Conservation (phyloP, 192 early-diverging fungal genomes). For the Ramicandelaber brevisporus region DNA sequence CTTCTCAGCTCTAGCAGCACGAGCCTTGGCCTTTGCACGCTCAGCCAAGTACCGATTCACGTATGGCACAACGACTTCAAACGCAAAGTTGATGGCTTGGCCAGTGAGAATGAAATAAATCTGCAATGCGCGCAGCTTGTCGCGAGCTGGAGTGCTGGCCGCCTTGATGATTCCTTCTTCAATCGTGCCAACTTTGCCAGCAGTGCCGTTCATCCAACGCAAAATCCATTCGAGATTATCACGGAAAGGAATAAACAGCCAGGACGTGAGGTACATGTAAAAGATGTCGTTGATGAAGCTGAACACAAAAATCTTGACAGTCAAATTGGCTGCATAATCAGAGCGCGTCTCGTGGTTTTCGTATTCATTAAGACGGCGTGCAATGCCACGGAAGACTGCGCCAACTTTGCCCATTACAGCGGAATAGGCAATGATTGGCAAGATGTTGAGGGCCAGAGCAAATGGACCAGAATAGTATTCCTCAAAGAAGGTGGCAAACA, state of each 20-base stretch:
- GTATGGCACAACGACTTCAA: conserved; percentile 51
- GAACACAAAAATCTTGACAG: conserved; percentile 71
- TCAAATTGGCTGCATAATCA: conserved; percentile 34
- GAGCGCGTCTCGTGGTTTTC: conserved; percentile 63
- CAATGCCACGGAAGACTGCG: conserved; percentile 29
- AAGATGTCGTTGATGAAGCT: conserved; percentile 60
- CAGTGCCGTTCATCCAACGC: conserved; percentile 4
- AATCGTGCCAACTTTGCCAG: conserved; percentile 3
- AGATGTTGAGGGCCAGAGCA: conserved; percentile 22
- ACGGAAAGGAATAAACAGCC: conserved; percentile 67
- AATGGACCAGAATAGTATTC: conserved; percentile 69
- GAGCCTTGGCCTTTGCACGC: no score
- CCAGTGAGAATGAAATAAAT: conserved; percentile 62
- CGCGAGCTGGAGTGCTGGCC: conserved; percentile 13
- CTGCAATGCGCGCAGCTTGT: conserved; percentile 17
- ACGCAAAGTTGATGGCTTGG: conserved; percentile 48
- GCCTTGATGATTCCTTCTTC: conserved; percentile 7
- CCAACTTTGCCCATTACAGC: conserved; percentile 44
- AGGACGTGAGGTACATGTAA: conserved; percentile 65
- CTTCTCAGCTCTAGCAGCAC: no score
- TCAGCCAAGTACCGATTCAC: conserved; percentile 16
- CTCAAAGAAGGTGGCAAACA: conserved; percentile 43
- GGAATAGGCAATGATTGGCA: conserved; percentile 51
- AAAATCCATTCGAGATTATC: conserved; percentile 30
- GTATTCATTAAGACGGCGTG: conserved; percentile 35